phyloP scores from a whole-genome alignment of 2,329 filamentous ascomycete genomes.

The Lasiodiplodia gonubiensis region DNA sequence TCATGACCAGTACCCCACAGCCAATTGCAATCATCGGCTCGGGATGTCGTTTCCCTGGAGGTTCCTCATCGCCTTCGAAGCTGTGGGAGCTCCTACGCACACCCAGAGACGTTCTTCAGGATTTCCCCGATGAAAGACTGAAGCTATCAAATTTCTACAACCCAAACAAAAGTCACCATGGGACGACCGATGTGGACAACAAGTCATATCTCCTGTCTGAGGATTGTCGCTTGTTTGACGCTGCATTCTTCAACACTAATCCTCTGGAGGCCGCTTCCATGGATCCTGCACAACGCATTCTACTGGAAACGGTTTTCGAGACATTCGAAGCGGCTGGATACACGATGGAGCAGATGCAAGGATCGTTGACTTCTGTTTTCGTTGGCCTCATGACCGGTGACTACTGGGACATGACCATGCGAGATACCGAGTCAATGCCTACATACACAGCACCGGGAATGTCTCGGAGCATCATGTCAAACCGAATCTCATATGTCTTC shows the following conservation, averaged over 20 bases:
- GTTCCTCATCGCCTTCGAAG: constrained; percentile 37
- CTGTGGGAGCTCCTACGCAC: constrained; percentile 43
- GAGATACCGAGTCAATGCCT: constrained; percentile 32
- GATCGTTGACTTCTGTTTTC: constrained; percentile 31
- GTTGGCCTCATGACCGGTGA: constrained; percentile 30
- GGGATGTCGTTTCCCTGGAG: constrained; percentile 46
- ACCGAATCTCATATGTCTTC: constrained; percentile 40
- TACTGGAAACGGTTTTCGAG: constrained; percentile 35
- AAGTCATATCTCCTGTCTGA: constrained; percentile 33
- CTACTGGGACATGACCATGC: constrained; percentile 30
- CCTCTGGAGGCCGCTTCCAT: constrained; percentile 37
- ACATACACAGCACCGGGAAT: constrained; percentile 33
- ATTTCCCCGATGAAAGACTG: constrained; percentile 40
- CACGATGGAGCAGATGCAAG: constrained; percentile 28
- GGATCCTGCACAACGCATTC: constrained; percentile 36
- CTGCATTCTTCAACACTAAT: constrained; percentile 40
- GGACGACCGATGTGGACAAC: constrained; percentile 6
- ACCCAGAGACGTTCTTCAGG: constrained; percentile 39
- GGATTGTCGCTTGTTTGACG: constrained; percentile 38
- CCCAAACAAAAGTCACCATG: constrained; percentile 17
- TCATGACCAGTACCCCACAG: constrained; percentile 25
- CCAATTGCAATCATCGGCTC: constrained; percentile 46
- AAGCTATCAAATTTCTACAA: constrained; percentile 34
- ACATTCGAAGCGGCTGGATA: constrained; percentile 31
- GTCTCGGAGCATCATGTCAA: constrained; percentile 33